These are phyloP conservation scores for Xylariaceae sp. DNA, from an alignment of 2,329 filamentous ascomycete species.

Conservation along the genomic window DNA sequence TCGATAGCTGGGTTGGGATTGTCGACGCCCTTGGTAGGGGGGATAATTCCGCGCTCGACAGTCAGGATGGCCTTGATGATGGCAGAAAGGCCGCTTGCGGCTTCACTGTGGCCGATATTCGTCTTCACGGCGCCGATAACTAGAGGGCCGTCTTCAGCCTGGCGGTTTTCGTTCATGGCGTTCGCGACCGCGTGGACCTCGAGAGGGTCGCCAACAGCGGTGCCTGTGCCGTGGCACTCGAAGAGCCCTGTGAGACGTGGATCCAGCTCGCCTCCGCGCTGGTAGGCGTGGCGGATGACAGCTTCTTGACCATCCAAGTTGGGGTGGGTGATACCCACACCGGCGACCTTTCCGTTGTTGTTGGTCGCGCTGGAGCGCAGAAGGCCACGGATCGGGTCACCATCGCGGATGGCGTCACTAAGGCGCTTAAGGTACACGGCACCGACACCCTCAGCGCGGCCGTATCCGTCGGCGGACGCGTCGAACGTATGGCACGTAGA, in stretches of 20 bases:
- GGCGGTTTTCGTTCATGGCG: too few species aligned
- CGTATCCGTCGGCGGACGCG: conserved; percentile 38
- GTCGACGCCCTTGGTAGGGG: conserved; percentile 17
- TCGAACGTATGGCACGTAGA: conserved; percentile 40
- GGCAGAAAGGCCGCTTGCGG: conserved; percentile 26
- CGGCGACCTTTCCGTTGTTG: conserved; percentile 29
- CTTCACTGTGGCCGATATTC: conserved; percentile 33
- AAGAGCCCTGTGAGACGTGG: conserved; percentile 25
- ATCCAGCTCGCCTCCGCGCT: conserved; percentile 16
- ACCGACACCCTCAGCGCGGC: conserved; percentile 30
- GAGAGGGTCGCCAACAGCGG: conserved; percentile 30
- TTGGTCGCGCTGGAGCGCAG: conserved; percentile 29
- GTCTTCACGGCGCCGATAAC: conserved; percentile 23
- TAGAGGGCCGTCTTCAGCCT: too few species aligned
- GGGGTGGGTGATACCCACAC: conserved; percentile 35
- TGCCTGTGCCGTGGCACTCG: conserved; percentile 35
- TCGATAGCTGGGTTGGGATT: conserved; percentile 28
- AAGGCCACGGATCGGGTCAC: conserved; percentile 33
- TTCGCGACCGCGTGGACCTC: conserved; percentile 27
- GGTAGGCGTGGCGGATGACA: conserved; percentile 27
- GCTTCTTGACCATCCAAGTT: conserved; percentile 25
- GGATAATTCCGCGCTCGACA: conserved; percentile 25
- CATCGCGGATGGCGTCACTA: conserved; percentile 29
- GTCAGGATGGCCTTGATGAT: conserved; percentile 30
- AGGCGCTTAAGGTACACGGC: conserved; percentile 30